These are phyloP conservation scores for Sporothrix pseudoabietina DNA, from an alignment of 2,329 filamentous ascomycete species.

Conservation along the genomic window DNA sequence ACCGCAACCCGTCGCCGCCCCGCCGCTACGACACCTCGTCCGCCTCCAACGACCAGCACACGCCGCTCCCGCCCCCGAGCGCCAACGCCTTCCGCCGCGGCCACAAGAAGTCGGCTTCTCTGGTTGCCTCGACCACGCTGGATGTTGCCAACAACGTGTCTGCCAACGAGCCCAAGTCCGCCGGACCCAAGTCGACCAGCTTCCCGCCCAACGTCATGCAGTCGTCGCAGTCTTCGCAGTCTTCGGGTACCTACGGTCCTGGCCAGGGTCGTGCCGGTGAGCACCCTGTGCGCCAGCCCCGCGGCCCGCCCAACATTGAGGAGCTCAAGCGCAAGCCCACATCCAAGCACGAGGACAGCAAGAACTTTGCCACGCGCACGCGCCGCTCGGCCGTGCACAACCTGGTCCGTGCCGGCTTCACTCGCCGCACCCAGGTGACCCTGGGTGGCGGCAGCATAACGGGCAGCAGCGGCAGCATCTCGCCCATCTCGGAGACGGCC, in stretches of 20 bases:
- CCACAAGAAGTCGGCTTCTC: conserved; percentile 86
- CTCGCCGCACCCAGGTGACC: conserved; percentile 73
- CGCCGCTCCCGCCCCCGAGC: conserved; percentile 80
- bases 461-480: conserved; percentile 72
- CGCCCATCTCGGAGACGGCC: conserved; percentile 80
- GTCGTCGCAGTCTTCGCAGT: neutral
- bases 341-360: conserved; percentile 89
- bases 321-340: conserved; percentile 89
- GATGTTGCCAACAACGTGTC: conserved; percentile 56
- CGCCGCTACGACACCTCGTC: conserved; percentile 60
- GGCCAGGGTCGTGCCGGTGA: conserved; percentile 92
- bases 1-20: conserved; percentile 66
- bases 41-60: conserved; percentile 56
- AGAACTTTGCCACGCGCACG: conserved; percentile 94
- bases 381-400: conserved; percentile 90
- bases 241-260: conserved; percentile 82
- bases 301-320: conserved; percentile 86
- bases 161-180: conserved; percentile 56
- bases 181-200: conserved; percentile 74
- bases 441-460: conserved; percentile 52
- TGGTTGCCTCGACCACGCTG: conserved; percentile 48
- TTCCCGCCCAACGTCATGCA: conserved; percentile 75
- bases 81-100: conserved; percentile 90
- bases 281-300: conserved; percentile 89
- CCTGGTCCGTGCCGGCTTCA: conserved; percentile 84